Evolutionary conservation across 352 stramenopile genomes (phyloP).

Genomic region (Stephanocyclus meneghinianus): DNA sequence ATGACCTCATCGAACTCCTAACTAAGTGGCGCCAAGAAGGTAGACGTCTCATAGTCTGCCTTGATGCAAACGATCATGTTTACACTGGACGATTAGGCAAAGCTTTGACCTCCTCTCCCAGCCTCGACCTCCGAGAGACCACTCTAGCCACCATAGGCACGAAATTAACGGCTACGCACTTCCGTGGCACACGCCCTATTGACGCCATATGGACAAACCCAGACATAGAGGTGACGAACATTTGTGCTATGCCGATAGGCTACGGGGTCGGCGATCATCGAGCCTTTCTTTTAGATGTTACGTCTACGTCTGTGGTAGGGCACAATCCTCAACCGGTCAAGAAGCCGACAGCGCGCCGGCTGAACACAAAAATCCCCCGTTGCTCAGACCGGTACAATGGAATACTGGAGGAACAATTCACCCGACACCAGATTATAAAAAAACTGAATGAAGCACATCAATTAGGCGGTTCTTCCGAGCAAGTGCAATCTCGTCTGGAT

Average conservation of each 20-base stretch:
- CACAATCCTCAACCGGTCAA: background rate
- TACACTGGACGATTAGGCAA: constrained; percentile 19
- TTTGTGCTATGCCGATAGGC: background rate
- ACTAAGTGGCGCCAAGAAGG: constrained; percentile 18
- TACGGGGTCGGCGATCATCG: constrained; percentile 13
- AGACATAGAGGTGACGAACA: background rate
- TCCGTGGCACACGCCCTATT: constrained; percentile 3
- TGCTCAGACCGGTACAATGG: background rate
- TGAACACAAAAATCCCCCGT: constrained; percentile 12
- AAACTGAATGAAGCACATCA: background rate
- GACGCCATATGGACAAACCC: constrained; percentile 1
- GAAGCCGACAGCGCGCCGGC: background rate
- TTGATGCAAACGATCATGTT: constrained; percentile 35
- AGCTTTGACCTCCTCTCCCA: background rate
- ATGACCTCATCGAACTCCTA: constrained; percentile 14
- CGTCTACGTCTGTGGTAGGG: background rate
- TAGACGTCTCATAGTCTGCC: constrained; percentile 11
- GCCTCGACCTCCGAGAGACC: constrained; percentile 15
- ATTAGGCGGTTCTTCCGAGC: too few species aligned
- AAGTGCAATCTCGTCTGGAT: background rate
- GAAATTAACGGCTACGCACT: constrained; percentile 15
- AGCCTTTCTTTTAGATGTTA: constrained; percentile 1
- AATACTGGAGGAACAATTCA: background rate
- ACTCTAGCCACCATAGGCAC: constrained; percentile 6
- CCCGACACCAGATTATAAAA: background rate